Evolutionary conservation across 2,329 filamentous ascomycete species (phyloP).

Genomic region (Diaporthe destruens): DNA sequence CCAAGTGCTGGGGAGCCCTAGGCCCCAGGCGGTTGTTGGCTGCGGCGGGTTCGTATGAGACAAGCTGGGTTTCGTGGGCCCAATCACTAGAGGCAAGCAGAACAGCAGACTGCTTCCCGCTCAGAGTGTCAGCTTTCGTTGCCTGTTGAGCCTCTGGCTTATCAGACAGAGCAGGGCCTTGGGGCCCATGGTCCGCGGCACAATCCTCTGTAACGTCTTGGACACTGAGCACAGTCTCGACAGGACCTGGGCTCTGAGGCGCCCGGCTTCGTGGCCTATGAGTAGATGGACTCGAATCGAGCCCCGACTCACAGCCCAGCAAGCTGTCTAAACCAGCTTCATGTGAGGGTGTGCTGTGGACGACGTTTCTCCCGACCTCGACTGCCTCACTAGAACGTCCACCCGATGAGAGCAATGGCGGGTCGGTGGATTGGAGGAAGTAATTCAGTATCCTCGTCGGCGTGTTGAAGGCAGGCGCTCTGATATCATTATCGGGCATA

Average conservation of each 20-base stretch:
- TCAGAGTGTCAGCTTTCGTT: background rate
- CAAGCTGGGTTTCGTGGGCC: constrained; percentile 20
- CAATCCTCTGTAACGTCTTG: background rate
- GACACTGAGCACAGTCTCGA: background rate
- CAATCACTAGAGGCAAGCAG: constrained; percentile 17
- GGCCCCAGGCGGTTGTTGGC: constrained; percentile 58
- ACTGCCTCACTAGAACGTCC: background rate
- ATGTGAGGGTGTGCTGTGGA: background rate
- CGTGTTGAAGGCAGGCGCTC: constrained; percentile 54
- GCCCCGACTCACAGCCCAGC: background rate
- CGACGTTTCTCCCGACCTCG: background rate
- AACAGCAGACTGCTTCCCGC: too few species aligned
- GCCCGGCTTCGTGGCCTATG: background rate
- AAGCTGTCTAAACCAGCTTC: background rate
- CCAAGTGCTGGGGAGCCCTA: constrained; percentile 58
- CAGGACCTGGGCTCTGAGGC: too few species aligned
- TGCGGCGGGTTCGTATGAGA: constrained; percentile 59
- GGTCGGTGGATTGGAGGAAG: constrained; percentile 57
- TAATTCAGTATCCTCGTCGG: constrained; percentile 65
- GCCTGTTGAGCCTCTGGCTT: background rate
- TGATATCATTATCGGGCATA: constrained; percentile 56
- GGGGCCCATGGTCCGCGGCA: background rate
- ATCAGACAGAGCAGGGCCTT: background rate
- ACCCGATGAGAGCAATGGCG: constrained; percentile 45
- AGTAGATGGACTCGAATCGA: background rate